phyloP scores from a whole-genome alignment of 2,329 filamentous ascomycete species.

The Aspergillus sp. region DNA sequence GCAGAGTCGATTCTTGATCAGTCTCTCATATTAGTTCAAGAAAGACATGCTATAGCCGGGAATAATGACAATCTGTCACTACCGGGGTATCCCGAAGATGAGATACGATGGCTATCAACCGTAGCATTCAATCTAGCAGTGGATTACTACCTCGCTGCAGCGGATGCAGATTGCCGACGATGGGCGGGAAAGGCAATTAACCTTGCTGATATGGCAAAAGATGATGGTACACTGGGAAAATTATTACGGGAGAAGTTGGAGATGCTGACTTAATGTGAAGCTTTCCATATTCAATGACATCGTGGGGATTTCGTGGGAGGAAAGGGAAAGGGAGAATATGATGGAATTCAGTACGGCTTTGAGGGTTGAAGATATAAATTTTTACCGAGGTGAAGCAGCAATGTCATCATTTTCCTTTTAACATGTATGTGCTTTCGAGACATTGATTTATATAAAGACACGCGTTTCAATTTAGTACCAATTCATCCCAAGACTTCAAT shows the following conservation, averaged over 20 bases:
- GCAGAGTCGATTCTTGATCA: constrained; percentile 41
- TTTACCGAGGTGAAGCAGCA: too few species aligned
- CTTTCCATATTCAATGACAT: too few species aligned
- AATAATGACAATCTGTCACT: background rate
- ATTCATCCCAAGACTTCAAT: too few species aligned
- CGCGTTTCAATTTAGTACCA: too few species aligned
- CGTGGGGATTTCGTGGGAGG: too few species aligned
- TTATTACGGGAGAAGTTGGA: constrained; percentile 33
- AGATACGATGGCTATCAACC: constrained; percentile 61
- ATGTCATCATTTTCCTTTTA: too few species aligned
- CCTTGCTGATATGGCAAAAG: constrained; percentile 33
- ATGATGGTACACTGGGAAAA: constrained; percentile 27
- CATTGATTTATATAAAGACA: too few species aligned
- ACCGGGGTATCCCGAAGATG: constrained; percentile 51
- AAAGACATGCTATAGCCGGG: background rate
- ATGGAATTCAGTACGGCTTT: too few species aligned
- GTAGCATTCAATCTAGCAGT: constrained; percentile 59
- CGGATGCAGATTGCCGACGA: constrained; percentile 34
- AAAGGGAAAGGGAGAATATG: too few species aligned
- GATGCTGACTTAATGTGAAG: constrained; percentile 20
- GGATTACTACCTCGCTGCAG: constrained; percentile 49
- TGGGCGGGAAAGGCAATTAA: constrained; percentile 43
- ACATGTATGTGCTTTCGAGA: too few species aligned
- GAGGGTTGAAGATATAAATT: too few species aligned
- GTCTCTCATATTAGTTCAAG: constrained; percentile 27